phyloP scores from a whole-genome alignment of 768 basidiomycete species.

The Leccinum ochraceum region DNA sequence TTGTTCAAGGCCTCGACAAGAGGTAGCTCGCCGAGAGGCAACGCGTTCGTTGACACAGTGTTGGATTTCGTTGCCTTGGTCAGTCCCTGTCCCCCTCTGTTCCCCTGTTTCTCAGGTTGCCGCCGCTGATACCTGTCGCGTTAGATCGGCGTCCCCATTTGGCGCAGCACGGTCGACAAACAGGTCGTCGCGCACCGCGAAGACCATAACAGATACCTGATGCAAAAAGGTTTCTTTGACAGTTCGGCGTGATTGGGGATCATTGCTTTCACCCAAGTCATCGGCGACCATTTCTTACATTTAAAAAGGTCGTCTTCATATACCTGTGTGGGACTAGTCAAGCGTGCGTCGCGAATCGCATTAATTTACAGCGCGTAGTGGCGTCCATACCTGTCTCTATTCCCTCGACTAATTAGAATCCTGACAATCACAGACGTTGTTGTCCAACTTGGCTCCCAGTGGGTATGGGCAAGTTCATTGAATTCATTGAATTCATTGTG shows the following conservation, averaged over 20 bases:
- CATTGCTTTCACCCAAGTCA: too few relatives aligned
- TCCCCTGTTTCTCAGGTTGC: background rate
- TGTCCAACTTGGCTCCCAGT: background rate
- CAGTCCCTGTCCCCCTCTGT: constrained; percentile 20
- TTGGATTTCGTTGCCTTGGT: constrained; percentile 48
- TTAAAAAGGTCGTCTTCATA: background rate
- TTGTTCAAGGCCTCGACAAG: constrained; percentile 68
- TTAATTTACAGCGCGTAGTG: background rate
- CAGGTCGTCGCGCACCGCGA: constrained; percentile 44
- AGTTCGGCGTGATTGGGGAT: constrained; percentile 4
- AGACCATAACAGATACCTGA: constrained; percentile 50
- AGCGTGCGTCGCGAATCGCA: background rate
- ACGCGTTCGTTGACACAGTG: constrained; percentile 52
- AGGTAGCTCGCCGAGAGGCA: constrained; percentile 60
- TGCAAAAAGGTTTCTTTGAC: constrained; percentile 44
- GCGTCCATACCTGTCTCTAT: background rate
- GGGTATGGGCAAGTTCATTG: background rate
- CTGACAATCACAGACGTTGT: background rate
- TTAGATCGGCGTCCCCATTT: constrained; percentile 54
- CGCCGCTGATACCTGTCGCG: background rate
- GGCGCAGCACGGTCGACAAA: constrained; percentile 52
- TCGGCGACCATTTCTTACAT: background rate
- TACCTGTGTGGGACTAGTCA: background rate
- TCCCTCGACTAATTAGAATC: background rate
- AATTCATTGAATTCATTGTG: background rate